Percentiles rank a stretch among this genome's conserved stretches.
These are phyloP conservation scores for Acacia melanoxylon DNA, from an alignment of 306 rosid species.

Conservation along the genomic window DNA sequence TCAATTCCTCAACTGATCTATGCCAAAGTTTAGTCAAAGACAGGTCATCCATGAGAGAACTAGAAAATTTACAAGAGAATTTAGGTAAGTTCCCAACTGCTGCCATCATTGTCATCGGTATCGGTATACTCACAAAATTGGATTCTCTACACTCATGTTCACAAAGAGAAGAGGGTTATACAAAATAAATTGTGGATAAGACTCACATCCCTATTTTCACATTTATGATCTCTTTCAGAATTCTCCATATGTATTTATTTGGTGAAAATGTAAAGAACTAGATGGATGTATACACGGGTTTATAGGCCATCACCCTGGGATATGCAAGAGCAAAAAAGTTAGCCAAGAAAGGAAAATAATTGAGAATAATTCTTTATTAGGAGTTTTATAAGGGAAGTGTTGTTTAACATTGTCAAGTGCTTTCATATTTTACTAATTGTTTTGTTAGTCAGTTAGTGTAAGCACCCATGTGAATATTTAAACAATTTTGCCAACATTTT, in stretches of 20 bases:
- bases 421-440: too few species aligned
- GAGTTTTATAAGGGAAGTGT: too few species aligned
- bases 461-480: too few species aligned
- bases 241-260: neutral
- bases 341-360: neutral
- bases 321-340: neutral
- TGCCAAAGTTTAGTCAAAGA: neutral
- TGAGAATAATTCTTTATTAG: neutral
- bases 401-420: too few species aligned
- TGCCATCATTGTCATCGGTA: neutral
- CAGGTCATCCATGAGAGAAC: neutral
- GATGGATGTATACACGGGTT: too few species aligned
- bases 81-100: neutral
- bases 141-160: too few species aligned
- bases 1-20: neutral
- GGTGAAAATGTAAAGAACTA: too few species aligned
- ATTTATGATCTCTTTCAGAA: too few species aligned
- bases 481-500: too few species aligned
- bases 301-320: neutral
- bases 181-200: neutral
- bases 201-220: neutral
- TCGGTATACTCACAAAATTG: neutral
- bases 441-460: too few species aligned
- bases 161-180: too few species aligned
- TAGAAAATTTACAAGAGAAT: neutral